Evolutionary conservation across 23 red algal genomes (phyloP), one percentile per base, ranked within the genome.

Genomic region (Gracilaria domingensis): DNA sequence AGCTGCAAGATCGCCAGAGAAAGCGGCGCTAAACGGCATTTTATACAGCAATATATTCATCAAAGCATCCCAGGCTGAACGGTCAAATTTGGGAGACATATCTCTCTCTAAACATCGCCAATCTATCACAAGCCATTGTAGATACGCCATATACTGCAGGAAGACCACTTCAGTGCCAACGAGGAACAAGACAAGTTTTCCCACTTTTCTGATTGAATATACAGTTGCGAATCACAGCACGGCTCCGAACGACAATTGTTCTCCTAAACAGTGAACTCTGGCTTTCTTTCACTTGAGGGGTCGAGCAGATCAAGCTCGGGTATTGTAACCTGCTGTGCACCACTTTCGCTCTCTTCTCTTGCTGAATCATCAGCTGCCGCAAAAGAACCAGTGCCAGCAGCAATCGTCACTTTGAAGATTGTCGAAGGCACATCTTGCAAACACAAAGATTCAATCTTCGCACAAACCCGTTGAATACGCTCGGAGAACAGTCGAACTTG

Each of bases 11-110:
- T 83, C 95, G 40, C 32, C 95, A 21, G 64, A 82, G 70, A 94
- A 98, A 26, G 95, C 87, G 28, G 83, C 69, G 28, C 90, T 67
- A 82, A 98, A 98, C 21, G 95, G 95, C 90, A 98, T 81, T 24
- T 89, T 89, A 48, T 94, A 90, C 16, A 91, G 20, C 34, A 98
- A 83, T n/a, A 80, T 66, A 16, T 58, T 50, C 66, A 90, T n/a
- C 21, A 75, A 32, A 26, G 70, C 83, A 26, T 77, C 58, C 51
- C 62, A 69, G 14, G 45, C 34, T 25, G 80, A 75, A 14, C 82
- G 71, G 39, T 82, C 24, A 39, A 95, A 88, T 0, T 65, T 49
- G 3, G 94, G 94, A 6, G 73, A 38, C 18, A 96, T 18, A 66
- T 96, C 94, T 18, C 80, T 13, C 6, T 76, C 81, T 45, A 96